Percentiles rank a stretch among this genome's conserved stretches.
Evolutionary conservation across 192 early-diverging fungal species (phyloP).

Genomic region (Endogone sp.): DNA sequence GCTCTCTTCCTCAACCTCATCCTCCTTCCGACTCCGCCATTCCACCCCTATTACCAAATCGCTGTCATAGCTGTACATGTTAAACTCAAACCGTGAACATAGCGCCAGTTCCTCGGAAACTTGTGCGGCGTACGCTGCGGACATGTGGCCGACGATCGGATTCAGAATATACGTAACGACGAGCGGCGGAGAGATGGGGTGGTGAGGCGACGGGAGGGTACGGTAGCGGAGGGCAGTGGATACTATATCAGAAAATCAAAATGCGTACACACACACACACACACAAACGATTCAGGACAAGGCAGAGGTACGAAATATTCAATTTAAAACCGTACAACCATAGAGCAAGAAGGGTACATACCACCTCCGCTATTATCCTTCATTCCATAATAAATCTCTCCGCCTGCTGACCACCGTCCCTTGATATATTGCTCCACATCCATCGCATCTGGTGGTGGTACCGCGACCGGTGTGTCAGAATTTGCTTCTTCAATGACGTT

Average conservation of each 20-base stretch:
- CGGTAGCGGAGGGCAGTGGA: constrained; percentile 72
- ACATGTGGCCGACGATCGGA: constrained; percentile 92
- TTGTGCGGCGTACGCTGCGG: constrained; percentile 77
- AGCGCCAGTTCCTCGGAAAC: constrained; percentile 65
- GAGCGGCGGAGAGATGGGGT: constrained; percentile 36
- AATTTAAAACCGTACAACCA: not conserved
- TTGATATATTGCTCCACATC: constrained; percentile 9
- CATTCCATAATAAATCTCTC: constrained; percentile 69
- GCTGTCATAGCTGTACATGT: constrained; percentile 86
- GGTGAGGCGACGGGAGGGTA: constrained; percentile 41
- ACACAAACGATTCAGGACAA: no score
- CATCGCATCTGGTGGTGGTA: not conserved
- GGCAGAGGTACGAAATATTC: not conserved
- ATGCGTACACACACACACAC: no score
- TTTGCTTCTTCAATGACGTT: constrained; percentile 3
- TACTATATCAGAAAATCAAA: no score
- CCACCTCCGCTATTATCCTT: constrained; percentile 88
- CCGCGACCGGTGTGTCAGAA: not conserved
- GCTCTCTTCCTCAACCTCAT: not conserved
- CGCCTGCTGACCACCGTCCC: constrained; percentile 62
- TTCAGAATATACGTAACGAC: constrained; percentile 76
- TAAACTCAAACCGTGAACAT: constrained; percentile 86
- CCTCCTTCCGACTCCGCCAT: constrained; percentile 54
- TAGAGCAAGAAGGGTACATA: no score
- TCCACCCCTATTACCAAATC: constrained; percentile 88